These are phyloP conservation scores for Stenogyne calaminthoides DNA, from an alignment of 305 asterid species.

Conservation along the genomic window DNA sequence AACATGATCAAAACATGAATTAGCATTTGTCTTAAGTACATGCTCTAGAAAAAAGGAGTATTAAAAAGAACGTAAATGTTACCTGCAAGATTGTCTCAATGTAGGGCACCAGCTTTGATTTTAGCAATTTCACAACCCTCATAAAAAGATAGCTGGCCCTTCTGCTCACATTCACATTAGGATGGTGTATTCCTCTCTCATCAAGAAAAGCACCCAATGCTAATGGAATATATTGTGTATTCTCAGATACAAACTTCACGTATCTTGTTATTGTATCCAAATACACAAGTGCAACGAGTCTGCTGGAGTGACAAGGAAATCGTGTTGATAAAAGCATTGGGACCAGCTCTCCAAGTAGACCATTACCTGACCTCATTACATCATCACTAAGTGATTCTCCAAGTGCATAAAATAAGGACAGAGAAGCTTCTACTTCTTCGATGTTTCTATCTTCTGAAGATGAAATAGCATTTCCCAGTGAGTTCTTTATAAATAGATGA, in stretches of 20 bases:
- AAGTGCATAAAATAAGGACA: slow-evolving; percentile 82
- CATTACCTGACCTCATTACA: slow-evolving; percentile 65
- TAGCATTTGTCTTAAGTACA: slow-evolving; percentile 18
- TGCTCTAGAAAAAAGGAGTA: slow-evolving; percentile 18
- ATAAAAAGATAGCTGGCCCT: slow-evolving; percentile 96
- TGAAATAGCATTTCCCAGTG: slow-evolving; percentile 62
- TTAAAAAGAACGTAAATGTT: slow-evolving; percentile 7
- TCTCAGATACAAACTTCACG: slow-evolving; percentile 75
- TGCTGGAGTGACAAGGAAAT: slow-evolving; percentile 86
- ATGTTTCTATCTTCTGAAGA: slow-evolving; percentile 69
- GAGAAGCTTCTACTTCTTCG: slow-evolving; percentile 96
- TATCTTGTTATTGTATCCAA: slow-evolving; percentile 88
- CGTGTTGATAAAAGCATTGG: slow-evolving; percentile 82
- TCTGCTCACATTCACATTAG: slow-evolving; percentile 70
- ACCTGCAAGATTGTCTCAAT: slow-evolving; percentile 96
- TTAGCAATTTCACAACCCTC: slow-evolving; percentile 90
- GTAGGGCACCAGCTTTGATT: slow-evolving; percentile 84
- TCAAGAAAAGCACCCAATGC: slow-evolving; percentile 87
- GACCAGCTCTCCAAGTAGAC: slow-evolving; percentile 68
- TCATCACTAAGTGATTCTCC: slow-evolving; percentile 87
- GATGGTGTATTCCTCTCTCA: slow-evolving; percentile 95
- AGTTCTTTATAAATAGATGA: slow-evolving; percentile 75
- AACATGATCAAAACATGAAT: slow-evolving; percentile 23
- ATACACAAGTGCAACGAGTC: slow-evolving; percentile 89
- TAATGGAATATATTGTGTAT: slow-evolving; percentile 72